Percentiles rank a stretch among this genome's conserved stretches.
phyloP scores from a whole-genome alignment of 176 grass and related monocot genomes.

The Rhynchospora pubera region DNA sequence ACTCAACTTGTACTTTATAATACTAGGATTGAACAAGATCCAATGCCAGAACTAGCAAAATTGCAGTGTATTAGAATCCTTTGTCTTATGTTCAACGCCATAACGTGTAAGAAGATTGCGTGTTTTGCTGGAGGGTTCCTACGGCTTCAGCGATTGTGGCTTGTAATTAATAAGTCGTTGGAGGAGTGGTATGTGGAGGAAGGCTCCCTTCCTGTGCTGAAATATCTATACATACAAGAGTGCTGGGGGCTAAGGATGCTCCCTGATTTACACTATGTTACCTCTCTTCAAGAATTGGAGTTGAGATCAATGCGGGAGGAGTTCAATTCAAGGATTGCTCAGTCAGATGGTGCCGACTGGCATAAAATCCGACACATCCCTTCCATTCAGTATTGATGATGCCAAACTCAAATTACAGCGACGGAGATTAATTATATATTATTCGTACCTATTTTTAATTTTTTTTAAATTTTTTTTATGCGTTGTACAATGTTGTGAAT shows the following conservation, averaged over 20 bases:
- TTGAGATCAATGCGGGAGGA: neutral
- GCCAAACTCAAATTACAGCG: no score
- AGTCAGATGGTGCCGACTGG: neutral
- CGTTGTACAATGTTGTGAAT: no score
- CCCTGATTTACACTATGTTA: neutral
- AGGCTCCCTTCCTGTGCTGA: neutral
- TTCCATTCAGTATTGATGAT: neutral
- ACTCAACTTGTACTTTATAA: neutral
- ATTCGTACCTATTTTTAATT: no score
- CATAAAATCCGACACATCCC: constrained; percentile 6
- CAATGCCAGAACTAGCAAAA: constrained; percentile 5
- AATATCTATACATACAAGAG: neutral
- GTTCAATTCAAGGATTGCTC: neutral
- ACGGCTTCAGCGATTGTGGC: neutral
- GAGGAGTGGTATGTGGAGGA: neutral
- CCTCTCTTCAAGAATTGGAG: neutral
- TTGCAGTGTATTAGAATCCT: neutral
- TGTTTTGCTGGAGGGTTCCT: constrained; percentile 5
- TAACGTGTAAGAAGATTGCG: constrained; percentile 2
- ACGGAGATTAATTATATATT: no score
- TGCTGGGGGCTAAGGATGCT: neutral
- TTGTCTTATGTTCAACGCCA: neutral
- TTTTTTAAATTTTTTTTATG: no score
- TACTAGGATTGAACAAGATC: constrained; percentile 5
- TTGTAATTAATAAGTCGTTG: neutral